A percentile compares a stretch with the other conserved stretches of the same genome.
Evolutionary conservation across 108 stramenopile genomes (phyloP).

Genomic region (Skeletonema grethae): DNA sequence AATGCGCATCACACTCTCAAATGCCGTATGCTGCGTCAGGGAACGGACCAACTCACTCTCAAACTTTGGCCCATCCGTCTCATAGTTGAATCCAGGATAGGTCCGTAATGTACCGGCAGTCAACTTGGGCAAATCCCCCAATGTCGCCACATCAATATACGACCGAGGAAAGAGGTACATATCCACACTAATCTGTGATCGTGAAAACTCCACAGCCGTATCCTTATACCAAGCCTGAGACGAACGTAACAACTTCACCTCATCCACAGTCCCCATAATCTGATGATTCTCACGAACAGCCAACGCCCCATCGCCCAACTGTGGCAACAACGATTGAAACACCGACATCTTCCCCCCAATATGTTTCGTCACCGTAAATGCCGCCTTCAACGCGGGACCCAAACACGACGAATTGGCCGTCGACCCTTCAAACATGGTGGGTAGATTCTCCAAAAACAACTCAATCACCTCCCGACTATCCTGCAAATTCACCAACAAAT

Average conservation of each 20-base stretch:
- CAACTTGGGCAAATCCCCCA: conserved; percentile 83
- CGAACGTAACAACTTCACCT: conserved; percentile 88
- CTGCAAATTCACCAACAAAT: conserved; percentile 93
- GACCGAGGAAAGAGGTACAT: conserved; percentile 90
- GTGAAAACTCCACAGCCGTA: conserved; percentile 93
- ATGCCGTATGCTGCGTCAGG: conserved; percentile 88
- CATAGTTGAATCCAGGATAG: conserved; percentile 86
- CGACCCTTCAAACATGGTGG: conserved; percentile 90
- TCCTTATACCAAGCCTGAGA: conserved; percentile 90
- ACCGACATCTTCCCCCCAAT: conserved; percentile 98
- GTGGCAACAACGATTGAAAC: conserved; percentile 90
- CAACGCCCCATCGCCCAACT: conserved; percentile 90
- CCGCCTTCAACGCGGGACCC: conserved; percentile 95
- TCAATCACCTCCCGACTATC: conserved; percentile 90
- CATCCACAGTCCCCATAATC: conserved; percentile 92
- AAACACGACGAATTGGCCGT: conserved; percentile 66
- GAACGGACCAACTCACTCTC: conserved; percentile 78
- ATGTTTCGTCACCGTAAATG: conserved; percentile 93
- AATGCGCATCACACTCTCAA: conserved; percentile 98
- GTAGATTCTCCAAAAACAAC: conserved; percentile 90
- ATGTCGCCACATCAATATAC: conserved; percentile 93
- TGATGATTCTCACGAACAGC: conserved; percentile 89
- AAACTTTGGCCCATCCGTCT: conserved; percentile 81
- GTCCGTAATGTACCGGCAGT: conserved; percentile 91
- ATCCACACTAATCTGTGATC: conserved; percentile 96